phyloP scores from a whole-genome alignment of 2,329 filamentous ascomycete genomes.

The Cryphonectria carpinicola region DNA sequence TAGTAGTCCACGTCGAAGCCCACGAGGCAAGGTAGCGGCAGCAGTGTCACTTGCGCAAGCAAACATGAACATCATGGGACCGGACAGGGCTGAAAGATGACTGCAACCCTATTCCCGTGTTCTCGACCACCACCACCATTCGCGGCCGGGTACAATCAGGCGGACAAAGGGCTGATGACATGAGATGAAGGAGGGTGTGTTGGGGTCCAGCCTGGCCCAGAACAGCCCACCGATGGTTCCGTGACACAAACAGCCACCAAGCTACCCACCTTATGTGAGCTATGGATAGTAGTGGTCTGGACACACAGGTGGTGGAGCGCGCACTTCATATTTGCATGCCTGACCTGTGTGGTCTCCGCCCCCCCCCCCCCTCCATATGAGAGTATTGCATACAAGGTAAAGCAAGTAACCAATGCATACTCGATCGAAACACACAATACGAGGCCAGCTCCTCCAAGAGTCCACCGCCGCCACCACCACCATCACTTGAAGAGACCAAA shows the following conservation, averaged over 20 bases:
- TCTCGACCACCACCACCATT: background rate
- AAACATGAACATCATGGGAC: slow-evolving; percentile 4
- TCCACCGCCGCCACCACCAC: background rate
- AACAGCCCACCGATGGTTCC: background rate
- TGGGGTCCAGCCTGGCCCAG: background rate
- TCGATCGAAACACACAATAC: slow-evolving; percentile 17
- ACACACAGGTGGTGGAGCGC: background rate
- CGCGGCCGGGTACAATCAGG: background rate
- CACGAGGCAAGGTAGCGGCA: no score
- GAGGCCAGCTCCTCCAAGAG: slow-evolving; percentile 1
- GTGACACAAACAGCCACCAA: background rate
- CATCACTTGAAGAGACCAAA: background rate
- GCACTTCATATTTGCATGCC: slow-evolving; percentile 20
- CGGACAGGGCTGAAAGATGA: background rate
- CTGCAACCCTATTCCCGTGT: background rate
- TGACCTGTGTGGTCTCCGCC: slow-evolving; percentile 14
- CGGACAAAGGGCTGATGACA: background rate
- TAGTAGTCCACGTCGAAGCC: background rate
- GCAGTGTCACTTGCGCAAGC: background rate
- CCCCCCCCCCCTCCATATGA: background rate
- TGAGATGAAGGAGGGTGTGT: background rate
- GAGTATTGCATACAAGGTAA: background rate
- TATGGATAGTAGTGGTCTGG: background rate
- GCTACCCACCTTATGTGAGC: background rate
- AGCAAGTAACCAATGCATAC: slow-evolving; percentile 14